phyloP scores from a whole-genome alignment of 2,329 filamentous ascomycete genomes.

The Arachnopeziza araneosa region DNA sequence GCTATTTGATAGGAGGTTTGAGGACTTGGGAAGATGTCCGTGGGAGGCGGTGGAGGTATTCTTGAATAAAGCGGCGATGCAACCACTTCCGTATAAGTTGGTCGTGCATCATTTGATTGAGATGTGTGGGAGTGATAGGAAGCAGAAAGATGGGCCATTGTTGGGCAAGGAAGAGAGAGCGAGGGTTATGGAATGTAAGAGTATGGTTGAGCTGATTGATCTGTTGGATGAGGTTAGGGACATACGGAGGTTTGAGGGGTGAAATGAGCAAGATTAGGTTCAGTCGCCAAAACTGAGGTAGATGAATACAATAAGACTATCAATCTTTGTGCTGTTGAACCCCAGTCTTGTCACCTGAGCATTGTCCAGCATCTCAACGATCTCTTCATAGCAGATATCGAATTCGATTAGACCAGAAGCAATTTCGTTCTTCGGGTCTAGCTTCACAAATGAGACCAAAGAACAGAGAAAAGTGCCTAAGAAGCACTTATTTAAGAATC shows the following conservation, averaged over 20 bases:
- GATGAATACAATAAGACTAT: no score
- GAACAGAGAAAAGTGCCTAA: no score
- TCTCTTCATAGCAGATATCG: no score
- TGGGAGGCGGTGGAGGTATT: constrained; percentile 60
- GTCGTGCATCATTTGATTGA: constrained; percentile 61
- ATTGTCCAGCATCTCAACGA: no score
- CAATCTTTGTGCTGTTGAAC: no score
- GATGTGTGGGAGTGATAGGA: constrained; percentile 57
- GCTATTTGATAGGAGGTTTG: constrained; percentile 41
- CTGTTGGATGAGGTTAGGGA: constrained; percentile 49
- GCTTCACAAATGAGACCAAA: no score
- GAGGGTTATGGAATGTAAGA: constrained; percentile 8
- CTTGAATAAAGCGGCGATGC: constrained; percentile 49
- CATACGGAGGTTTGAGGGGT: constrained; percentile 13
- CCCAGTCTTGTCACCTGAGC: no score
- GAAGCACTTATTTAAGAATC: no score
- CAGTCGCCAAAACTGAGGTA: no score
- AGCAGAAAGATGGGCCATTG: constrained; percentile 40
- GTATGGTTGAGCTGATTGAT: constrained; percentile 47
- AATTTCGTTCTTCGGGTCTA: no score
- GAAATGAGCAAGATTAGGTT: no score
- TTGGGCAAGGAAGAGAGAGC: background rate
- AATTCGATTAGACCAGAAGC: no score
- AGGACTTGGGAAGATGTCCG: constrained; percentile 46
- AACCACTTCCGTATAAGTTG: constrained; percentile 58